These are phyloP conservation scores for Cladosporium sp. DNA, from an alignment of 2,329 filamentous ascomycete genomes.

Conservation along the genomic window DNA sequence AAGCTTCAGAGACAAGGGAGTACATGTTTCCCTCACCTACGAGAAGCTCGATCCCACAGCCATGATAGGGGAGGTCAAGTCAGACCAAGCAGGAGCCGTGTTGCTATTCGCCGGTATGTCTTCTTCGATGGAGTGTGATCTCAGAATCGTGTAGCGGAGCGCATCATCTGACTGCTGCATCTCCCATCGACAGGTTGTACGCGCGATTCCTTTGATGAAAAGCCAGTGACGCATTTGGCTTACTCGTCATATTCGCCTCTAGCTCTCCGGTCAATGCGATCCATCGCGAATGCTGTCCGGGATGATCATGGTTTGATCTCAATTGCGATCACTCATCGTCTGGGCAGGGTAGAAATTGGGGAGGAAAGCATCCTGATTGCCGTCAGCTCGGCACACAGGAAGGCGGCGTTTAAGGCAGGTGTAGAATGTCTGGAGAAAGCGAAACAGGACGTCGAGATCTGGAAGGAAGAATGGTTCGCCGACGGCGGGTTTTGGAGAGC, in stretches of 20 bases:
- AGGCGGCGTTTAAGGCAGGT: slow-evolving; percentile 76
- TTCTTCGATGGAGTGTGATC: not conserved
- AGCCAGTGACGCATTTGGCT: slow-evolving; percentile 64
- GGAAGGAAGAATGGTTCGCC: slow-evolving; percentile 84
- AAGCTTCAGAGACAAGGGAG: slow-evolving; percentile 35
- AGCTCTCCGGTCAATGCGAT: slow-evolving; percentile 62
- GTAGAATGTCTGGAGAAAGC: slow-evolving; percentile 82
- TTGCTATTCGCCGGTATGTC: slow-evolving; percentile 67
- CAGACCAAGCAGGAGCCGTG: slow-evolving; percentile 68
- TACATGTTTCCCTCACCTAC: slow-evolving; percentile 66
- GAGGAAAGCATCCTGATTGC: slow-evolving; percentile 88
- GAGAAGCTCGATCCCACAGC: slow-evolving; percentile 53
- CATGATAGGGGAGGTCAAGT: slow-evolving; percentile 64
- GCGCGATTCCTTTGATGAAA: slow-evolving; percentile 64
- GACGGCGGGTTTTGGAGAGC: slow-evolving; percentile 75
- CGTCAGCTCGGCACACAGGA: slow-evolving; percentile 73
- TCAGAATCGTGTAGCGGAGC: slow-evolving; percentile 20
- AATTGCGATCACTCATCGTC: slow-evolving; percentile 73
- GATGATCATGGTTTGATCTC: slow-evolving; percentile 62
- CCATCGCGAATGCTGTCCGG: slow-evolving; percentile 48
- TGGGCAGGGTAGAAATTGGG: slow-evolving; percentile 76
- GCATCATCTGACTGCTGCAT: slow-evolving; percentile 13
- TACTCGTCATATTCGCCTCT: slow-evolving; percentile 70
- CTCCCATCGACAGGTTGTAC: slow-evolving; percentile 40
- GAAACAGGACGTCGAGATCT: slow-evolving; percentile 80